Evolutionary conservation across 805 yeast genomes (phyloP).

Genomic region (Wickerhamiella sorbophila): DNA sequence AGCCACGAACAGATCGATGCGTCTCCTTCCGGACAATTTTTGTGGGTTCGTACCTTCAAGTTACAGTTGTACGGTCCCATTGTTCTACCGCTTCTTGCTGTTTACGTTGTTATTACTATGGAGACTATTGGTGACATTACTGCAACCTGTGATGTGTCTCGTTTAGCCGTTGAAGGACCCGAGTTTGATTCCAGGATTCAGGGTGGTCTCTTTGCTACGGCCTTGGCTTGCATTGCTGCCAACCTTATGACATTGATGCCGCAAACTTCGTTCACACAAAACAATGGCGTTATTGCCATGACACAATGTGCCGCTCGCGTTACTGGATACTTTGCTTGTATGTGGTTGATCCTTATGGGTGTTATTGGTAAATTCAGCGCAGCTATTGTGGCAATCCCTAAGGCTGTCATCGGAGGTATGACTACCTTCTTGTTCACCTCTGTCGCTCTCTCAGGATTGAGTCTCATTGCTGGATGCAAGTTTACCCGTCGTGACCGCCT

Average conservation of each 20-base stretch:
- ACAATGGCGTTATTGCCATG: conserved; percentile 80
- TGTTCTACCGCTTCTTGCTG: conserved; percentile 68
- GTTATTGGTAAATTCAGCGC: conserved; percentile 73
- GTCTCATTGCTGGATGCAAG: conserved; percentile 36
- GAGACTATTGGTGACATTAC: conserved; percentile 89
- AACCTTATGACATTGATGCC: conserved; percentile 76
- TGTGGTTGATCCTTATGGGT: conserved; percentile 72
- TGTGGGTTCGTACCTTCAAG: conserved; percentile 75
- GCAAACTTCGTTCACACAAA: conserved; percentile 79
- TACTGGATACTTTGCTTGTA: conserved; percentile 65
- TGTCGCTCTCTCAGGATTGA: conserved; percentile 57
- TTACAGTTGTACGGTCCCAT: conserved; percentile 65
- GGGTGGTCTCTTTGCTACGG: conserved; percentile 85
- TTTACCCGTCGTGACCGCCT: conserved; percentile 61
- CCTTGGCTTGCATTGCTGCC: conserved; percentile 58
- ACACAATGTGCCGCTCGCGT: conserved; percentile 78
- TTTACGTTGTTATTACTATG: conserved; percentile 68
- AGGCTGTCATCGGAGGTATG: conserved; percentile 75
- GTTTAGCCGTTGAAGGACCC: conserved; percentile 69
- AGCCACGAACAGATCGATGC: conserved; percentile 36
- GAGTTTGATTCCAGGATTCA: conserved; percentile 69
- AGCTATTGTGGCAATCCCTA: conserved; percentile 65
- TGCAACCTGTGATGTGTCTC: conserved; percentile 79
- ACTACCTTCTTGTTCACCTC: conserved; percentile 56
- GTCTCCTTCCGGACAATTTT: conserved; percentile 73